Base-by-base conservation (phyloP, 371 early-diverging fungal species). In the Smittium culicis region DNA sequence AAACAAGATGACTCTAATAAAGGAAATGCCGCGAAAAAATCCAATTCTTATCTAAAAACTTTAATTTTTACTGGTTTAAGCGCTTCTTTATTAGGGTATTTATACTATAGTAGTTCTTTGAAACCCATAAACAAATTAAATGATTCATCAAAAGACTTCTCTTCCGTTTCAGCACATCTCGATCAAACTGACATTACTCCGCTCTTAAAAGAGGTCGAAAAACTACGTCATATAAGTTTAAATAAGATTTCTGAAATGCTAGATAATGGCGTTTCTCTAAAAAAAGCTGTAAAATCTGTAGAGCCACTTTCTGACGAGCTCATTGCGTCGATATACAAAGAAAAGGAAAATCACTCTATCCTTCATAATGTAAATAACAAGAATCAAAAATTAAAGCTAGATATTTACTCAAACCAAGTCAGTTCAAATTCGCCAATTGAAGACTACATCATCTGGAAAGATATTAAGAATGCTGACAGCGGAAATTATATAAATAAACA, bases 381-480 rank as follows among this genome's bases (percentile, higher is more conserved):
- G 11, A 45, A 20, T 45, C 45, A 45, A 20, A 45, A 45, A 45
- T 45, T 45, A 20, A 45, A 45, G 20, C 45, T 45, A 45, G 45
- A 45, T 20, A 45, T 76, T 30, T 71, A 77, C 35, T 72, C 77
- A 0, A 83, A 83, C 69, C 83, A 83, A 68, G 73, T 85, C 16
- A 77, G 81, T 2, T 84, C 82, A 56, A 85, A 85, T 62, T 70
- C 73, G 25, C 82, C 82, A 8, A 79, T 83, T 31, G 85, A 85
- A 63, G 85, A 85, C 67, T 77, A 80, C 66, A 25, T 77, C 57
- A 45, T 70, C 24, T 77, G 70, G 72, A 28, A 57, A 56, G 35
- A 64, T 24, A 54, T 69, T 0, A n/a, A 25, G 54, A 30, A n/a
- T 17, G 5, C 16, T 27, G 24, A 30, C 25, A 67, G 70, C 5